Conservation (phyloP, 176 grass and related monocot genomes). For the Hordeum vulgare region MorexV3_pseudomolecules_assembly NC_058519.1:566935965-566936464, state of each 20-base stretch:
- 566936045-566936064: conserved; percentile 1
- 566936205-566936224: too few relatives aligned
- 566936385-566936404: not conserved
- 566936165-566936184: too few relatives aligned
- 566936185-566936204: too few relatives aligned
- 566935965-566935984: conserved; percentile 61
- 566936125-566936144: not conserved
- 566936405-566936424: not conserved
- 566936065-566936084: not conserved
- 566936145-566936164: not conserved
- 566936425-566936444: not conserved
- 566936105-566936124: not conserved
- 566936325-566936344: not conserved
- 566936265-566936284: not conserved
- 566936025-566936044: not conserved
- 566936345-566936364: not conserved
- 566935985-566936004: conserved; percentile 50
- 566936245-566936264: too few relatives aligned
- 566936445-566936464: conserved; percentile 3
- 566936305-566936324: not conserved
- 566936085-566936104: not conserved
- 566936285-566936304: not conserved
- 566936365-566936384: not conserved
- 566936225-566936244: too few relatives aligned
- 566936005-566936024: conserved; percentile 62